These are phyloP conservation scores for Stephania cephalantha DNA, from an alignment of 164 flowering plant genomes.

Conservation along the genomic window DNA sequence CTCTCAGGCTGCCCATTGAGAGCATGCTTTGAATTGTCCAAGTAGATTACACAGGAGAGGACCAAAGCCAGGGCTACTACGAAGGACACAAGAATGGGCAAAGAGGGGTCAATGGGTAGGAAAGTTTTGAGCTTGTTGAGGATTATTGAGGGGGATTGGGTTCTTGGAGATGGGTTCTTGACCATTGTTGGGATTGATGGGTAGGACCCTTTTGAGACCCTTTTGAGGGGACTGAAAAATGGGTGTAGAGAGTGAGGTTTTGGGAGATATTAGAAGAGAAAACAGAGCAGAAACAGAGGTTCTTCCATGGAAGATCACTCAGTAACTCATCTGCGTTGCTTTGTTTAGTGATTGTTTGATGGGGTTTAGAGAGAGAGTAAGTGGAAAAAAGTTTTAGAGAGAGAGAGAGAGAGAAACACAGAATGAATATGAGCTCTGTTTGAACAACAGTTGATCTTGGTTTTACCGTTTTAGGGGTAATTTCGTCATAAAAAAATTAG, in stretches of 20 bases:
- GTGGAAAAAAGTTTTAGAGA: background rate
- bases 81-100: conserved; percentile 39
- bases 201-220: background rate
- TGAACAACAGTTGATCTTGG: background rate
- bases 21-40: conserved; percentile 28
- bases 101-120: conserved; percentile 38
- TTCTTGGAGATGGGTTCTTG: conserved; percentile 12
- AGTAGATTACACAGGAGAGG: conserved; percentile 36
- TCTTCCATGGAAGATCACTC: background rate
- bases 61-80: conserved; percentile 24
- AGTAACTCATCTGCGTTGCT: background rate
- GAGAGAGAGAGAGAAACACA: background rate
- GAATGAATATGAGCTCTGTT: background rate
- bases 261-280: background rate
- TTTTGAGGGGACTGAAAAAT: background rate
- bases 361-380: background rate
- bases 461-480: background rate
- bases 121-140: conserved; percentile 44
- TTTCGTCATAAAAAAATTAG: no score
- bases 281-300: background rate
- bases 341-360: background rate
- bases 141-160: conserved; percentile 29
- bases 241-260: background rate
- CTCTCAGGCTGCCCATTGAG: conserved; percentile 4
- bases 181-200: conserved; percentile 6